Evolutionary conservation across 352 stramenopile genomes (phyloP), one percentile per base, ranked within the genome.

Genomic region (Globisporangium mamillatum): DNA sequence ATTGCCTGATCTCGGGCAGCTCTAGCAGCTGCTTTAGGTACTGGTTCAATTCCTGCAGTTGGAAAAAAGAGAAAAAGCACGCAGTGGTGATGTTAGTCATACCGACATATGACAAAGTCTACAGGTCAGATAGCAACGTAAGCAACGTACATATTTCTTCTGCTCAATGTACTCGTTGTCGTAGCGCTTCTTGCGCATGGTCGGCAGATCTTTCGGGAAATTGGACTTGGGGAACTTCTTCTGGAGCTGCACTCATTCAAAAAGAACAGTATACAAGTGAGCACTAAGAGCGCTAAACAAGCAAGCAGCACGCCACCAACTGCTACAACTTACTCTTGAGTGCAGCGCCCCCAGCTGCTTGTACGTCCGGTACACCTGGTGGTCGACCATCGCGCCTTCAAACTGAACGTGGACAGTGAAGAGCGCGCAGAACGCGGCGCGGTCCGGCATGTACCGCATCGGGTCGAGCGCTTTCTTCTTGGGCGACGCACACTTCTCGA

Each of bases 211-310:
- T 38, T 80, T 79, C 8, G 83, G 83, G 48, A 92, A 34, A 32
- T 86, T 78, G 9, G 83, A 88, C 71, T 88, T 88, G 29, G 85
- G 85, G 50, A 90, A 93, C 57, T 85, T 93, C 63, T 90, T 92
- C 22, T 85, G 60, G 25, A 93, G 70, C 81, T 90, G 72, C 27
- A 7, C 27, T 5, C 27, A 32, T 32, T 32, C 27, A 32, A 32
- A 6, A 32, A 32, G 27, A 32, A 32, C 27, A 32, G 6, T 32
- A 32, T 32, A 32, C 27, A 32, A 32, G 27, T 32, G 27, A 32
- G 27, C 27, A 32, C 27, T 32, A 32, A 32, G 27, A 32, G 27
- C 27, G 27, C 27, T 32, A 32, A 32, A 32, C 27, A 3, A 32
- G 27, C 27, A 32, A 7, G 27, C 27, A 32, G 27, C 27, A 32